Evolutionary conservation across 2,329 filamentous ascomycete genomes (phyloP), one percentile per base, ranked within the genome.

Genomic region (Aspergillus udagawae): DNA sequence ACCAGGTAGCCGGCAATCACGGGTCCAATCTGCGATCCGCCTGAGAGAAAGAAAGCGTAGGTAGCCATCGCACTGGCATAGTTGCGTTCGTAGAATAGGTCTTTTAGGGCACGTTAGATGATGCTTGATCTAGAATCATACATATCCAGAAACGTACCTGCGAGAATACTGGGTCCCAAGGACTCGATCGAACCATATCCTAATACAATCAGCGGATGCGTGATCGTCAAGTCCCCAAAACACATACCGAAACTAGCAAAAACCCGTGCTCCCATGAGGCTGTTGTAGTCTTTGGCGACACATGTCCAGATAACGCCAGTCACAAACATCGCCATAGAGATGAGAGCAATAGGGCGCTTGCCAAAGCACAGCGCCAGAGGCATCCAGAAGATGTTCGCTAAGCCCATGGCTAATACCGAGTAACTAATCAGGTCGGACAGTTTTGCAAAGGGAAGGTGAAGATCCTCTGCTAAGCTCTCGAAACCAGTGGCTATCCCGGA

Each of bases 291-390:
- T 49, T 62, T 66, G 14, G 72, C 70, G 23, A 70, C 70, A 21
- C 64, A 58, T 14, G 63, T 67, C 72, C 73, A 75, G 35, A 74
- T 67, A 4, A 60, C 56, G 6, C 67, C 66, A 7, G 58, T 61
- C 10, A 74, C 55, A 52, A 73, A 71, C 47, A 73, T 63, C 1
- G 65, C 50, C 61, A 70, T 67, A 12, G 72, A 69, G 4, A 71
- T 6, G 1, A 75, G 51, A 4, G 73, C 65, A 5, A 68, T 59
- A 1, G 70, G 70, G 5, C 75, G 71, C 47, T 77, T 75, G 20
- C 75, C 75, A 41, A 77, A 61, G 41, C 70, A 70, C 56, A 74
- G 63, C 0, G 71, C 71, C 17, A 69, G 61, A 1, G 72, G 73
- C 55, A 74, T 74, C 72, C 73, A 72, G 51, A 72, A 55, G 9